These are phyloP conservation scores for Polyporus tsugae DNA, from an alignment of 1,284 basidiomycete species.

Conservation along the genomic window DNA sequence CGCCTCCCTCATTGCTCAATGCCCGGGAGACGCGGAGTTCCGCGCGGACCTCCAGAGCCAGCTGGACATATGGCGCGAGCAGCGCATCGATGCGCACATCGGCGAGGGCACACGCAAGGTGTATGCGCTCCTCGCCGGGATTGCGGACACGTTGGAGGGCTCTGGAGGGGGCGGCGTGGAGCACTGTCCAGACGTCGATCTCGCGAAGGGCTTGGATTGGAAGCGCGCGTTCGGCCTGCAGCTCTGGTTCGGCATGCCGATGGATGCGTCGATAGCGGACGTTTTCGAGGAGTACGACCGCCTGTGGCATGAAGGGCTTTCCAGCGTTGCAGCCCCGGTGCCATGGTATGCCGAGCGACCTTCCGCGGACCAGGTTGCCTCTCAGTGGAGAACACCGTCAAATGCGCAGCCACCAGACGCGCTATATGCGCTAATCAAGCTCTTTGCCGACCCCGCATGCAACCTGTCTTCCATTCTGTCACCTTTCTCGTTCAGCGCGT, in stretches of 20 bases:
- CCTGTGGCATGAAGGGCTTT: slow-evolving; percentile 52
- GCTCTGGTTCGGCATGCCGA: slow-evolving; percentile 87
- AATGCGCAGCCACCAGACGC: slow-evolving; percentile 65
- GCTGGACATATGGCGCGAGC: slow-evolving; percentile 84
- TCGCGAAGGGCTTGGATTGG: slow-evolving; percentile 93
- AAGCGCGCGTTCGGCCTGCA: slow-evolving; percentile 92
- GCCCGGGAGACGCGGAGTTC: slow-evolving; percentile 83
- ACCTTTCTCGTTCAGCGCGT: slow-evolving; percentile 81
- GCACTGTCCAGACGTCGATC: slow-evolving; percentile 67
- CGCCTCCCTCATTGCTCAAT: slow-evolving; percentile 92
- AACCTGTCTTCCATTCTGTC: slow-evolving; percentile 68
- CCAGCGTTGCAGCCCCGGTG: slow-evolving; percentile 65
- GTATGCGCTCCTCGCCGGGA: slow-evolving; percentile 89
- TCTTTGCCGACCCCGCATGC: slow-evolving; percentile 75
- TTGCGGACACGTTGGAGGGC: slow-evolving; percentile 72
- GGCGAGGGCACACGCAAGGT: slow-evolving; percentile 77
- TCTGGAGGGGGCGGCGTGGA: slow-evolving; percentile 64
- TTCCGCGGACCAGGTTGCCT: slow-evolving; percentile 33
- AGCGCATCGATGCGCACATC: slow-evolving; percentile 80
- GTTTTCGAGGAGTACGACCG: slow-evolving; percentile 77
- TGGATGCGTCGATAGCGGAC: slow-evolving; percentile 77
- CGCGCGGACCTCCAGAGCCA: slow-evolving; percentile 82
- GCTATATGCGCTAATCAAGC: slow-evolving; percentile 84
- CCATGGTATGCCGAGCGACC: slow-evolving; percentile 71
- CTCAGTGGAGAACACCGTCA: slow-evolving; percentile 47